These are phyloP conservation scores for Carex kokanica DNA, from an alignment of 176 grass and related monocot species.

Conservation along the genomic window DNA sequence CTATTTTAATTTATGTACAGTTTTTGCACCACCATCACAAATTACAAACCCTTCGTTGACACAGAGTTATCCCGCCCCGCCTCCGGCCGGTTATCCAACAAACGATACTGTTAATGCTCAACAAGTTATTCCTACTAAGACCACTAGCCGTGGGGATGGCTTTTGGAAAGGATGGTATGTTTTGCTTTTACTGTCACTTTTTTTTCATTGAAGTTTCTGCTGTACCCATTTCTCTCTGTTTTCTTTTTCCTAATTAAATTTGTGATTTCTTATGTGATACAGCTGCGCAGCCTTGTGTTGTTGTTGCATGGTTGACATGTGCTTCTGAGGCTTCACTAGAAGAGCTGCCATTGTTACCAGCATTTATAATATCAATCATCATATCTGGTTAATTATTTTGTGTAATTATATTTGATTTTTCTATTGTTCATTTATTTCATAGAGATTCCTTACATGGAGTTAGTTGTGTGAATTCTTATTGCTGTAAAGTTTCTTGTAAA, in stretches of 20 bases:
- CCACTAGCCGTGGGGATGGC: constrained; percentile 14
- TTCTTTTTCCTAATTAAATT: background rate
- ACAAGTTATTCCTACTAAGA: constrained; percentile 13
- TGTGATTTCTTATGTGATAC: constrained; percentile 12
- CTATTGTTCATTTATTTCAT: background rate
- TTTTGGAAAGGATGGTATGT: constrained; percentile 31
- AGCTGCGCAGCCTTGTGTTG: constrained; percentile 29
- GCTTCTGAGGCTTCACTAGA: constrained; percentile 21
- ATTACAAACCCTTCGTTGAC: background rate
- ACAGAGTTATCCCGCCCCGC: constrained; percentile 16
- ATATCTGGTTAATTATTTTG: background rate
- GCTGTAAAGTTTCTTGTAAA: background rate
- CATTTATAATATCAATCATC: background rate
- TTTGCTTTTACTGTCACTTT: background rate
- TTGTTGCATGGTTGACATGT: constrained; percentile 23
- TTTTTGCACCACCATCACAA: background rate
- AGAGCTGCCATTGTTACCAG: background rate
- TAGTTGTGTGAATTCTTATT: background rate
- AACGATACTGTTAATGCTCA: constrained; percentile 14
- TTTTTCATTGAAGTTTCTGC: background rate
- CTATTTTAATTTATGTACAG: background rate
- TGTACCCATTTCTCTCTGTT: background rate
- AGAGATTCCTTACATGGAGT: background rate
- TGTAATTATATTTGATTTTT: background rate
- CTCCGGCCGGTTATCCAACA: constrained; percentile 26